A percentile compares a stretch with the other conserved stretches of the same genome.
Evolutionary conservation across 345 rosid species (phyloP).

Genomic region (Eutrema heterophyllum): DNA sequence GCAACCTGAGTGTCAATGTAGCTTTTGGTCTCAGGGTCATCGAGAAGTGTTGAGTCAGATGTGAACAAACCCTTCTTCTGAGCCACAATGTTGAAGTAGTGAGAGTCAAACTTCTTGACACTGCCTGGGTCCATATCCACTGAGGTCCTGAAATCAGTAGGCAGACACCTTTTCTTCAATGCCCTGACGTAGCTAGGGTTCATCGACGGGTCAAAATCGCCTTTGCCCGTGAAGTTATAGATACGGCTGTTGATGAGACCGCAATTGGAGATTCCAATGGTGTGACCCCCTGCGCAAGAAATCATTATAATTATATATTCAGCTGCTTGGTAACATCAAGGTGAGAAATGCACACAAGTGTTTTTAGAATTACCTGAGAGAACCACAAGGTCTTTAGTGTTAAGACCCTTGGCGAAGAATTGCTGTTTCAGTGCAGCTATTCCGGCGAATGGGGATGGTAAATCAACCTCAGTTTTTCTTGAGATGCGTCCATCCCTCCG

Average conservation of each 20-base stretch:
- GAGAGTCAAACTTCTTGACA: constrained; percentile 43
- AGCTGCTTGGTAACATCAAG: not conserved
- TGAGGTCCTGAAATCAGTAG: constrained; percentile 26
- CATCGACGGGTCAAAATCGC: constrained; percentile 53
- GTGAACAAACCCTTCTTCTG: constrained; percentile 49
- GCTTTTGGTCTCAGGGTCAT: constrained; percentile 36
- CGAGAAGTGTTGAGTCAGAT: constrained; percentile 61
- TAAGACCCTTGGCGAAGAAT: constrained; percentile 43
- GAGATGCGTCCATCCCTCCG: constrained; percentile 65
- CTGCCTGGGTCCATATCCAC: constrained; percentile 66
- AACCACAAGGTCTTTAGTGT: constrained; percentile 47
- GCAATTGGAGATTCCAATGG: constrained; percentile 55
- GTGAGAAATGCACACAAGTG: not conserved
- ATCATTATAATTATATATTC: not conserved
- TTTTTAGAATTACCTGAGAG: constrained; percentile 38
- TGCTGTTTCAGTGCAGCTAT: constrained; percentile 29
- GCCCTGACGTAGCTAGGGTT: constrained; percentile 39
- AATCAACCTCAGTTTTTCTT: constrained; percentile 17
- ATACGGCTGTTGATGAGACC: constrained; percentile 30
- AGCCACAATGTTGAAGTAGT: constrained; percentile 42
- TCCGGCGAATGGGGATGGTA: constrained; percentile 43
- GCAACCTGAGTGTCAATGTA: constrained; percentile 32
- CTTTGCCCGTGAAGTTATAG: constrained; percentile 58
- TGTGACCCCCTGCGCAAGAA: constrained; percentile 48
- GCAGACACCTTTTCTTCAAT: constrained; percentile 48